Conservation (phyloP, 306 rosid genomes). For the Canavalia ensiformis region DNA sequence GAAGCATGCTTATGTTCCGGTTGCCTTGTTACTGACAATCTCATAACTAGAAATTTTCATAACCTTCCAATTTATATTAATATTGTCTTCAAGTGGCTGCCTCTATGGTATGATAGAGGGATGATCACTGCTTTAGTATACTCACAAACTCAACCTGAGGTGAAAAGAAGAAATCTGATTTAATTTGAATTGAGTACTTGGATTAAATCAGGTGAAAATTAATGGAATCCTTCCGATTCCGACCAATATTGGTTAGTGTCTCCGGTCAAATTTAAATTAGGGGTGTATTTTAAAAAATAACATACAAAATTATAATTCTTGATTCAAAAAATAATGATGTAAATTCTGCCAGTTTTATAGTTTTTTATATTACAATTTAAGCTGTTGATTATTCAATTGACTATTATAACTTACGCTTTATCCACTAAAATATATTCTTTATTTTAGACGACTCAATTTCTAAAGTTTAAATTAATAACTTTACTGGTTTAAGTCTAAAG, state of each 20-base stretch:
- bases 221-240: background rate
- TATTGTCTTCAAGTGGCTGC: background rate
- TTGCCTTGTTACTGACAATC: background rate
- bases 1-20: background rate
- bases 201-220: background rate
- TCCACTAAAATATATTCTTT: background rate
- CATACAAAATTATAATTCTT: background rate
- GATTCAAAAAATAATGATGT: background rate
- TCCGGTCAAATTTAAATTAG: background rate
- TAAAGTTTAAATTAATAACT: background rate
- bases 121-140: background rate
- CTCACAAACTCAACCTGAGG: background rate
- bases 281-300: constrained; percentile 5
- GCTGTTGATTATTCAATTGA: background rate
- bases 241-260: background rate
- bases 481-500: background rate
- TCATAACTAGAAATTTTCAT: background rate
- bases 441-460: background rate
- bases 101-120: background rate
- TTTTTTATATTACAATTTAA: background rate
- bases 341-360: background rate
- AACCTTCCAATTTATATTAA: background rate
- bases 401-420: background rate
- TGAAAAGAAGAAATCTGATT: background rate
- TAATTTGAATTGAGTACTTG: background rate